These are phyloP conservation scores for Rutstroemia sp. DNA, from an alignment of 2,329 filamentous ascomycete genomes.

Conservation along the genomic window DNA sequence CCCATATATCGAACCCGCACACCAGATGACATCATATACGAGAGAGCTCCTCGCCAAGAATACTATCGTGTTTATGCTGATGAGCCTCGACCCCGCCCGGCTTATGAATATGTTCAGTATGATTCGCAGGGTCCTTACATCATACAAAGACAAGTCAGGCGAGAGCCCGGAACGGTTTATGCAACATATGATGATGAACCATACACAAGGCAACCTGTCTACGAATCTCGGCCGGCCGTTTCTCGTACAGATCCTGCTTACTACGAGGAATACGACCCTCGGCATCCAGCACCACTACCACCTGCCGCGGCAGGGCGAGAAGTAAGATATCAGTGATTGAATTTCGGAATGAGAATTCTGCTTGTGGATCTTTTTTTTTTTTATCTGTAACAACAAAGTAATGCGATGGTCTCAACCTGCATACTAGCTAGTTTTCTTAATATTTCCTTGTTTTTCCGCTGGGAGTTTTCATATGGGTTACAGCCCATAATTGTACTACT, in stretches of 20 bases:
- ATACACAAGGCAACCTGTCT: conserved; percentile 23
- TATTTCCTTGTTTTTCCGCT: not conserved
- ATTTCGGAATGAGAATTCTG: not conserved
- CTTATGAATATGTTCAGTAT: conserved; percentile 40
- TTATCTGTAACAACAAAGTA: not conserved
- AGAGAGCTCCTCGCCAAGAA: conserved; percentile 28
- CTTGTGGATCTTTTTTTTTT: not conserved
- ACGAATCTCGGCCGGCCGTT: conserved; percentile 20
- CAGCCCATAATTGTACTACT: no score
- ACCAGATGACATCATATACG: conserved; percentile 27
- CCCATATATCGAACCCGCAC: conserved; percentile 28
- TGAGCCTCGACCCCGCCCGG: conserved; percentile 24
- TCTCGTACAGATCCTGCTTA: conserved; percentile 20
- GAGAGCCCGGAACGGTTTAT: conserved; percentile 29
- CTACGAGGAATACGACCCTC: conserved; percentile 40
- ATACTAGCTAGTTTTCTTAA: not conserved
- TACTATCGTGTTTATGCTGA: conserved; percentile 31
- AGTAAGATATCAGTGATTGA: conserved; percentile 21
- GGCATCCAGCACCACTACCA: conserved; percentile 31
- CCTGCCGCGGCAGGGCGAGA: conserved; percentile 16
- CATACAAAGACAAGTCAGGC: conserved; percentile 35
- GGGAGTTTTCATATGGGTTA: not conserved
- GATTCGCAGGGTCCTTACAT: conserved; percentile 41
- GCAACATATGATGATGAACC: conserved; percentile 23
- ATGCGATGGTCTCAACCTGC: not conserved